Conservation (phyloP, 2,329 filamentous ascomycete genomes). For the Nemania sp. region DNA sequence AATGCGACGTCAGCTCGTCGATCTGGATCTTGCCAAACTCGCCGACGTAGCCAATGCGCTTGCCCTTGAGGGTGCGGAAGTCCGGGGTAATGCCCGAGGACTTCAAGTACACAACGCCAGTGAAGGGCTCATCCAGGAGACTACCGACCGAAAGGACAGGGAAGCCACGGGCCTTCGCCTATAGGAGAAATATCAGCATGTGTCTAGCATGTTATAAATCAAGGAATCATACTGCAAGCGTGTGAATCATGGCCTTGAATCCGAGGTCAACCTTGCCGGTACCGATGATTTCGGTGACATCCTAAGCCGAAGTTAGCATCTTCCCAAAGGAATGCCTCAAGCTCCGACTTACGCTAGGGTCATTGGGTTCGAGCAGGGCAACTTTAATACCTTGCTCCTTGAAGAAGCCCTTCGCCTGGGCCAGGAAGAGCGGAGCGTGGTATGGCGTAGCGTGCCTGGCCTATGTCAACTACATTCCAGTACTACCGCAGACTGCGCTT, state of each 20-base stretch:
- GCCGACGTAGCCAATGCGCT: constrained; percentile 78
- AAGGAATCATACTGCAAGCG: constrained; percentile 62
- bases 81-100: constrained; percentile 74
- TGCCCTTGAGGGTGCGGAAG: constrained; percentile 75
- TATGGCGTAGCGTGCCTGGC: constrained; percentile 79
- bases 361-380: constrained; percentile 76
- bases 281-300: constrained; percentile 82
- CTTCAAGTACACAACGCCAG: constrained; percentile 77
- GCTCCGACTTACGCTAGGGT: constrained; percentile 63
- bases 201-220: not conserved
- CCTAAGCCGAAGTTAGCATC: constrained; percentile 47
- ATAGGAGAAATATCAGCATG: not conserved
- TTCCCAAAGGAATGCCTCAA: not conserved
- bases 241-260: constrained; percentile 86
- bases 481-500: constrained; percentile 5
- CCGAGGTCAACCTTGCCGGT: constrained; percentile 76
- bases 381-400: constrained; percentile 77
- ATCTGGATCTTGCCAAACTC: constrained; percentile 86
- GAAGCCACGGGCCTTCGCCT: constrained; percentile 77
- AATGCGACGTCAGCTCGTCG: constrained; percentile 78
- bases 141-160: constrained; percentile 74
- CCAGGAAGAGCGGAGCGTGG: constrained; percentile 77
- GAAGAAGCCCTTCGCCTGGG: constrained; percentile 76
- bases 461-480: constrained; percentile 26
- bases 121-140: constrained; percentile 79